Evolutionary conservation across 768 basidiomycete genomes (phyloP).

Genomic region (Termitomyces sp.): DNA sequence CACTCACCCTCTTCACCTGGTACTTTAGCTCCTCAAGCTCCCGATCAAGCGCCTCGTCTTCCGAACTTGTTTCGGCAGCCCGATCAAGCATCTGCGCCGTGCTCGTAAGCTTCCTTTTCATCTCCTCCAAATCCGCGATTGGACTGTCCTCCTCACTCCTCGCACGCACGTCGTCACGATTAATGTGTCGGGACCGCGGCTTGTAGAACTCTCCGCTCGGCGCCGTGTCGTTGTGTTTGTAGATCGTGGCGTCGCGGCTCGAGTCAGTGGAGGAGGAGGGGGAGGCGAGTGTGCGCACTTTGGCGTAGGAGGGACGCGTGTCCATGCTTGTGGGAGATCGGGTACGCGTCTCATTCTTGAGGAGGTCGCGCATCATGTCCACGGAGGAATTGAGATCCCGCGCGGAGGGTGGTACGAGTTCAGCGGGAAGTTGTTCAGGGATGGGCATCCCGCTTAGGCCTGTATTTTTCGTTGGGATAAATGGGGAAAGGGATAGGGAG

Average conservation of each 20-base stretch:
- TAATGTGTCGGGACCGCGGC: conserved; percentile 75
- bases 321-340: conserved; percentile 54
- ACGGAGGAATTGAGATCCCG: conserved; percentile 87
- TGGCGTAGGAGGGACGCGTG: conserved; percentile 46
- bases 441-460: conserved; percentile 90
- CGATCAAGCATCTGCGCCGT: conserved; percentile 79
- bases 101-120: conserved; percentile 77
- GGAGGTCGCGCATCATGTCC: conserved; percentile 79
- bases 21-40: conserved; percentile 86
- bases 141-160: conserved; percentile 61
- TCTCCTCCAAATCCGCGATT: conserved; percentile 70
- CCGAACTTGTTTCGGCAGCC: conserved; percentile 59
- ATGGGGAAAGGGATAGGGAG: neutral
- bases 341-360: conserved; percentile 80
- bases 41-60: conserved; percentile 87
- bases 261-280: conserved; percentile 35
- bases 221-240: conserved; percentile 66
- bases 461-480: conserved; percentile 21
- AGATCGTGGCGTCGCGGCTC: conserved; percentile 83
- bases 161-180: conserved; percentile 75
- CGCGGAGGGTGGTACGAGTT: conserved; percentile 89
- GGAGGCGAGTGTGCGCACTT: conserved; percentile 58
- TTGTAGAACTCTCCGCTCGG: conserved; percentile 65
- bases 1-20: conserved; percentile 79
- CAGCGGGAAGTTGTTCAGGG: conserved; percentile 80